Base-by-base conservation (phyloP, 2,329 filamentous ascomycete species). In the Rutstroemia sp. region DNA sequence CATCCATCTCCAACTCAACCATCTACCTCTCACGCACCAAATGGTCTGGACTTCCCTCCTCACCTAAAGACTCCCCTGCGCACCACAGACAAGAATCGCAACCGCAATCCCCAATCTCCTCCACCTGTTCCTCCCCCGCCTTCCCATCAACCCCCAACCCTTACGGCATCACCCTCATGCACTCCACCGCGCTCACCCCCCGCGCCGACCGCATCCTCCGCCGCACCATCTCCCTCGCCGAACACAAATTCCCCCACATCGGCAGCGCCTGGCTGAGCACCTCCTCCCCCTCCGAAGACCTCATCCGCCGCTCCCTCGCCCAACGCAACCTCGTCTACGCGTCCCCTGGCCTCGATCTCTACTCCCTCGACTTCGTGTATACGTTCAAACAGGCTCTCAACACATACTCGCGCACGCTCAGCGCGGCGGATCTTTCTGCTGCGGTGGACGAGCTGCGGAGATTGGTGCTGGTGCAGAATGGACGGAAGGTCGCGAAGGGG, bases 321-420 rank as follows among this genome's bases (percentile, higher is more conserved):
- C 84, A 87, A 63, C 82, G 84, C 65, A 79, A 84, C 57, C 69
- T 81, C 23, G 73, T 87, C 53, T 86, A 84, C 73, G 76, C 77
- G 2, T 76, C 79, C 2, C 78, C 80, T 25, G 81, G 81, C 17
- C 73, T 87, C 10, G 83, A 77, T 0, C 71, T 87, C 7, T 67
- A 85, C 14, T 76, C 81, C 0, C 74, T 86, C 10, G 83, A 87
- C 68, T 76, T 81, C 50, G 69, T 85, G 47, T 87, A 85, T 70
- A 82, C 79, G 44, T 81, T 87, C 71, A 85, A 85, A 67, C 74
- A 75, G 48, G 80, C 81, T 1, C 73, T 87, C 10, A 75, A 78
- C 17, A 76, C 76, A 60, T 85, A 85, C 67, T 75, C 78, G 4
- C 74, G 73, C 57, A 76, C 74, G 66, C 72, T 65, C 4, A 56